Percentiles rank a stretch among this genome's conserved stretches.
These are phyloP conservation scores for Alternaria alternata DNA, from an alignment of 2,329 filamentous ascomycete species.

Conservation along the genomic window DNA sequence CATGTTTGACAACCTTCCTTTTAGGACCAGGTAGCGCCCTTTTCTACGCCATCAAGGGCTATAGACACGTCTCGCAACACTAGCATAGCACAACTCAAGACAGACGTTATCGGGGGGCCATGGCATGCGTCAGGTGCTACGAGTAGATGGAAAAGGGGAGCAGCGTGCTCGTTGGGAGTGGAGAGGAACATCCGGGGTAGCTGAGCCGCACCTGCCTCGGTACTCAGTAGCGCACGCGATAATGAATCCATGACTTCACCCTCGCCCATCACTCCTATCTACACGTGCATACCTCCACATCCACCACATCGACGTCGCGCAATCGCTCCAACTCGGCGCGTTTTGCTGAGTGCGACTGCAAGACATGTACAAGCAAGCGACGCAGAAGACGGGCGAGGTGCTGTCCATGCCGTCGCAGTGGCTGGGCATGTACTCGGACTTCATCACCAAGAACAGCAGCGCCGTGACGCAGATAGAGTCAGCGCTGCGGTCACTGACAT, in stretches of 20 bases:
- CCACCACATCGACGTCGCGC: constrained; percentile 27
- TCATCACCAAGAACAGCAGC: constrained; percentile 93
- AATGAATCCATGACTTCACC: constrained; percentile 35
- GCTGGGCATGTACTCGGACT: constrained; percentile 80
- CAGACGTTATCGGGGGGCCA: no score
- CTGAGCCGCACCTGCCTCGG: constrained; percentile 41
- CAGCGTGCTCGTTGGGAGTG: neutral
- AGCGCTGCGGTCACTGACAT: constrained; percentile 88
- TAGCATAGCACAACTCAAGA: no score
- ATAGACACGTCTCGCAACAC: neutral
- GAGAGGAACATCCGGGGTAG: constrained; percentile 22
- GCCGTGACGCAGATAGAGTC: constrained; percentile 96
- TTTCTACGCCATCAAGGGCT: neutral
- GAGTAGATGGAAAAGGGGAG: neutral
- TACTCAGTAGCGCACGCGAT: constrained; percentile 25
- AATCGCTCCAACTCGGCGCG: constrained; percentile 19
- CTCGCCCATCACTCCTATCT: constrained; percentile 31
- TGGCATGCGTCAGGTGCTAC: neutral
- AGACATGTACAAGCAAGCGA: constrained; percentile 51
- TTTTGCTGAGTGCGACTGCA: constrained; percentile 27
- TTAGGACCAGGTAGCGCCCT: neutral
- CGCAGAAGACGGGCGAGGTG: constrained; percentile 54
- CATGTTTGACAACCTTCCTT: constrained; percentile 27
- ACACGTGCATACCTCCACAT: constrained; percentile 21
- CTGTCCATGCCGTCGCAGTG: constrained; percentile 70